phyloP scores from a whole-genome alignment of 768 basidiomycete species.

The Butyriboletus loyo region DNA sequence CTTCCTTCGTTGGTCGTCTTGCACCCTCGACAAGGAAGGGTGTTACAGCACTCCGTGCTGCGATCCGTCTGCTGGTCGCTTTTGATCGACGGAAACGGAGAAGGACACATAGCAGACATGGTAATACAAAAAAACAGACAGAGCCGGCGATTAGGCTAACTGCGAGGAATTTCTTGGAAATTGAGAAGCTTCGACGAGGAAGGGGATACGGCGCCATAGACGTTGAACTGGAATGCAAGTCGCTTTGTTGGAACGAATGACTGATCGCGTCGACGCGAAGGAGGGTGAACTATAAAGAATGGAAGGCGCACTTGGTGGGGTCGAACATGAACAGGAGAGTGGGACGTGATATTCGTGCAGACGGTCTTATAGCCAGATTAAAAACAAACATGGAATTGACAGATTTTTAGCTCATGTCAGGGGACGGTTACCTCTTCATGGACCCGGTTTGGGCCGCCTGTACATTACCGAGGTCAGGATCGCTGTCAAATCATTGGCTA shows the following conservation, averaged over 20 bases:
- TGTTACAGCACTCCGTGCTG: conserved; percentile 37
- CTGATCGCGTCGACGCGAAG: not conserved
- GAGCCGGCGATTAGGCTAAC: conserved; percentile 38
- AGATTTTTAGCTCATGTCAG: no score
- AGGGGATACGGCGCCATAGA: conserved; percentile 16
- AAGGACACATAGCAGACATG: conserved; percentile 34
- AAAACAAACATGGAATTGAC: no score
- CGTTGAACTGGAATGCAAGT: not conserved
- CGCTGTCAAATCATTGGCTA: no score
- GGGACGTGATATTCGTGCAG: not conserved
- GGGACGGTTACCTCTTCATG: no score
- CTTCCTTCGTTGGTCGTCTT: conserved; percentile 4
- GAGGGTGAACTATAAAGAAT: conserved; percentile 6
- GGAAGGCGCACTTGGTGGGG: not conserved
- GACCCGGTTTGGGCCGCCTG: no score
- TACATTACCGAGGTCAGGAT: no score
- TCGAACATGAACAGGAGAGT: not conserved
- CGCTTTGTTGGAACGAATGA: not conserved
- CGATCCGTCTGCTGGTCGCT: conserved; percentile 34
- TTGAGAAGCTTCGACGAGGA: not conserved
- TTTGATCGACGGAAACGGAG: conserved; percentile 43
- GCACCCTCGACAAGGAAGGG: conserved; percentile 33
- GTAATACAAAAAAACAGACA: conserved; percentile 26
- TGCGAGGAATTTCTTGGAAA: conserved; percentile 36
- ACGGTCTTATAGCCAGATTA: not conserved